Base-by-base conservation (phyloP, 2,329 filamentous ascomycete species). In the Hypoxylon sp. region DNA sequence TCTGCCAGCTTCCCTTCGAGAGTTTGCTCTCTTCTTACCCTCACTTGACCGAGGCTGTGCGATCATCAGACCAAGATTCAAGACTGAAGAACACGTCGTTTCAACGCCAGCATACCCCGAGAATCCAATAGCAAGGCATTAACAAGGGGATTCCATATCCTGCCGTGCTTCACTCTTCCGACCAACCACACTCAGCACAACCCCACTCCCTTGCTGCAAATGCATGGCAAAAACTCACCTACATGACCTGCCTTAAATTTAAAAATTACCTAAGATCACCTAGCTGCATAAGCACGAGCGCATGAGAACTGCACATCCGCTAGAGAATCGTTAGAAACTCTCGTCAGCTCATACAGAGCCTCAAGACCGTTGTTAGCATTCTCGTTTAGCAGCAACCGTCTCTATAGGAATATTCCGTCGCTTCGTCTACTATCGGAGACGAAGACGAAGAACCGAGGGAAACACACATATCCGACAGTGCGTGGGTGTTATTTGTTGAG, bases 141-240 rank as follows among this genome's bases (percentile, higher is more conserved):
- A 37, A 26, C 17, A 43, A 42, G 27, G 21, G 15, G 34, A 46
- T 49, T 38, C 44, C 36, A 34, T 45, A 44, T 56, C 38, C 35
- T 51, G 34, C 40, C 35, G 35, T 45, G 32, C 31, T 45, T 31
- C 25, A 17, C 20, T 32, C 29, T 27, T 31, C 23, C 7, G 45
- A 30, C 51, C 40, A 49, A 46, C 50, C 32, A 42, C 30, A 21
- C 38, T 31, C 26, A 48, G 34, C 21, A 40, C 23, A 40, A 40
- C 52, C 52, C 49, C 48, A 45, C 52, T 49, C 35, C 45, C 25
- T 40, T 26, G 38, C 41, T 53, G 45, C 52, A 44, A n/a, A 56
- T 59, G 56, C 56, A 56, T 48, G 49, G 53, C 42, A 42, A 53
- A n/a, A 59, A 37, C 41, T 45, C 56, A 54, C 46, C 26, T 54